Evolutionary conservation across 2,329 filamentous ascomycete genomes (phyloP).

Genomic region (Huntiella decipiens): DNA sequence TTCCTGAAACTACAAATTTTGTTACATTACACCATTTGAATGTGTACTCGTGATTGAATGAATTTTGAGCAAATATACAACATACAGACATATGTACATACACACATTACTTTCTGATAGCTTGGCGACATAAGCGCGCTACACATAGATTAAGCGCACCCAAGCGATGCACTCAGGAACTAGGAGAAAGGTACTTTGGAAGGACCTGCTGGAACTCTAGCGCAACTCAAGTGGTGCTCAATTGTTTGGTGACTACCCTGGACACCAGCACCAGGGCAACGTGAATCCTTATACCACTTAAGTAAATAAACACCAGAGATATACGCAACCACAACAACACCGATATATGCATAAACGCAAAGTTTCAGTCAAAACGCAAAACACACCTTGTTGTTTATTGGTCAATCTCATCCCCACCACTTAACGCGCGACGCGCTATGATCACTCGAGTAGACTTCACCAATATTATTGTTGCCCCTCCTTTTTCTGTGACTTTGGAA

Average conservation of each 20-base stretch:
- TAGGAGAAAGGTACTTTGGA: neutral
- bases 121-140: too few relatives aligned
- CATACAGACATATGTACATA: too few relatives aligned
- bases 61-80: too few relatives aligned
- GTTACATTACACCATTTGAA: too few relatives aligned
- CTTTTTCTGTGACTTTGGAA: slow-evolving; percentile 1
- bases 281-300: neutral
- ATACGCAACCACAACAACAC: too few relatives aligned
- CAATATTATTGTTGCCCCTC: slow-evolving; percentile 5
- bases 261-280: neutral
- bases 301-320: neutral
- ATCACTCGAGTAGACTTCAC: neutral
- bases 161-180: neutral
- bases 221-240: neutral
- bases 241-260: neutral
- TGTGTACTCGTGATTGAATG: too few relatives aligned
- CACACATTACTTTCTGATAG: too few relatives aligned
- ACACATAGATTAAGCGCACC: too few relatives aligned
- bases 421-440: slow-evolving; percentile 10
- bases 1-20: too few relatives aligned
- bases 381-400: neutral
- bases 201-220: neutral
- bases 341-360: too few relatives aligned
- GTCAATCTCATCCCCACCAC: slow-evolving; percentile 4
- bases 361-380: too few relatives aligned